phyloP scores from a whole-genome alignment of 2,329 filamentous ascomycete genomes.

The Blastomyces emzantsi region DNA sequence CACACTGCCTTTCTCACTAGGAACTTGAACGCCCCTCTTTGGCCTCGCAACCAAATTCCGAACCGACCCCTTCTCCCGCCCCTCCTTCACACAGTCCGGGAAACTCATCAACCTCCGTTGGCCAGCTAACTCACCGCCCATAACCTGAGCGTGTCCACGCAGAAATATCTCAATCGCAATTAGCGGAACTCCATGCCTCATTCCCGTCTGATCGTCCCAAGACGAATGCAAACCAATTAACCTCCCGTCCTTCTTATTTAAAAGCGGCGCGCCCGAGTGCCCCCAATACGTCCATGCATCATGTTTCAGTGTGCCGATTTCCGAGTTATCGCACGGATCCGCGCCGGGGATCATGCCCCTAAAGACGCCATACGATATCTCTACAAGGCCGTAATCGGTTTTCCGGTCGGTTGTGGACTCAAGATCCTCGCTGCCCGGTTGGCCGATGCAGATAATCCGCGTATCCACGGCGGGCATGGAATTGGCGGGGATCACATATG shows the following conservation, averaged over 20 bases:
- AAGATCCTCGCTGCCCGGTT: conserved; percentile 38
- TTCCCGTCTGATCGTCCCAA: conserved; percentile 46
- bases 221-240: conserved; percentile 46
- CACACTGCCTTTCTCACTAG: background rate
- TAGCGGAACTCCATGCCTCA: conserved; percentile 42
- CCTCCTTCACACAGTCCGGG: background rate
- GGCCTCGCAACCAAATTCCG: background rate
- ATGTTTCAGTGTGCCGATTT: conserved; percentile 46
- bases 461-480: conserved; percentile 15
- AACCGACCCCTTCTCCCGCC: background rate
- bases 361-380: conserved; percentile 39
- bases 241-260: conserved; percentile 31
- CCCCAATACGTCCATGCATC: conserved; percentile 52
- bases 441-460: conserved; percentile 32
- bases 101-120: background rate
- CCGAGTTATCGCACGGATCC: conserved; percentile 44
- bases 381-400: conserved; percentile 42
- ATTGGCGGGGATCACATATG: conserved; percentile 12
- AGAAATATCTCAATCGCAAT: conserved; percentile 40
- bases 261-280: conserved; percentile 44
- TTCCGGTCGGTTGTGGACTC: conserved; percentile 31
- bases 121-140: background rate
- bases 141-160: conserved; percentile 8
- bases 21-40: background rate
- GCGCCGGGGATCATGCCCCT: conserved; percentile 30